Conservation (phyloP, 2,329 filamentous ascomycete genomes). For the Claviceps humidiphila region DNA sequence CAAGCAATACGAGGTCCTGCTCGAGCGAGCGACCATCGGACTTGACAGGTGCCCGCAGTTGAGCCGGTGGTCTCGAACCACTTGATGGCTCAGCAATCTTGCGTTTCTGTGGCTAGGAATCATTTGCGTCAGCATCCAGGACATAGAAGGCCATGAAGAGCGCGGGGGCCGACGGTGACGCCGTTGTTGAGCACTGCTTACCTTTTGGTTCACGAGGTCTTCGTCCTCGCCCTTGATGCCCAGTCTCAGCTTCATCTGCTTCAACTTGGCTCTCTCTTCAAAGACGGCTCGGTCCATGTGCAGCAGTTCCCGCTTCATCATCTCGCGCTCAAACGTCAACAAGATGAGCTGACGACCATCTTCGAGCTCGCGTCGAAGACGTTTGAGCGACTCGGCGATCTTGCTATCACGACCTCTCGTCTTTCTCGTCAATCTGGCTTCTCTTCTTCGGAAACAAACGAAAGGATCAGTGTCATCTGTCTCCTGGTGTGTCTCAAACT, state of each 20-base stretch:
- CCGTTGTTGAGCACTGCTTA: conserved; percentile 27
- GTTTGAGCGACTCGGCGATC: conserved; percentile 87
- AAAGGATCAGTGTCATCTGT: conserved; percentile 94
- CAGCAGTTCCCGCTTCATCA: conserved; percentile 65
- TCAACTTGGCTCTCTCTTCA: conserved; percentile 67
- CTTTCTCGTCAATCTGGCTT: conserved; percentile 88
- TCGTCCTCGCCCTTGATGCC: conserved; percentile 89
- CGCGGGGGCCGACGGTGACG: conserved; percentile 6
- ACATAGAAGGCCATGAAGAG: no score
- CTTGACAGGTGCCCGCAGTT: conserved; percentile 56
- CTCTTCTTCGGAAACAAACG: conserved; percentile 91
- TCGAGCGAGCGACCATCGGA: conserved; percentile 60
- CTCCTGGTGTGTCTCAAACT: conserved; percentile 89
- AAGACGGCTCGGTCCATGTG: conserved; percentile 66
- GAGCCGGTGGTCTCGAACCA: conserved; percentile 48
- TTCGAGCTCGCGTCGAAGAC: conserved; percentile 80
- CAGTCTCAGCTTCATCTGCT: conserved; percentile 77
- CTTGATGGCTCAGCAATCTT: conserved; percentile 47
- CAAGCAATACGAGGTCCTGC: conserved; percentile 62
- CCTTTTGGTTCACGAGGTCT: conserved; percentile 88
- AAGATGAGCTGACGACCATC: conserved; percentile 71
- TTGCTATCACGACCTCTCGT: conserved; percentile 88
- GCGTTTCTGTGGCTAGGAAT: conserved; percentile 52
- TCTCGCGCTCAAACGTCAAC: conserved; percentile 66
- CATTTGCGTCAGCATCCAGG: conserved; percentile 21